Base-by-base conservation (phyloP, 1,284 basidiomycete genomes). In the Apiotrichum sp. region DNA sequence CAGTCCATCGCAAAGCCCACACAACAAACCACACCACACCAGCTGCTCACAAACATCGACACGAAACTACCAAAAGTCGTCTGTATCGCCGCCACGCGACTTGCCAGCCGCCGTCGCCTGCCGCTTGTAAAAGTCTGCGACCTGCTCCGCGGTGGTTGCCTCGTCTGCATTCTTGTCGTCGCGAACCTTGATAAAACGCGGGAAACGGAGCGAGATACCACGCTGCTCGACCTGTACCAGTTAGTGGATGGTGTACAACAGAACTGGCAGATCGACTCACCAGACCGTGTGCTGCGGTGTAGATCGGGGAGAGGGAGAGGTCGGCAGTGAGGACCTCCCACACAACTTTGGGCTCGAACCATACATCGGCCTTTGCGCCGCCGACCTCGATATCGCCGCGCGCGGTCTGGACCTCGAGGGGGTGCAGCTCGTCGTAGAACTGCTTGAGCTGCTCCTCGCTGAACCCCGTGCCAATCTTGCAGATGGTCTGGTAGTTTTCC, bases 321-420 rank as follows among this genome's bases (percentile, higher is more conserved):
- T 99, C 96, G 5, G 96, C 96, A 0, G 95, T 90, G 66, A 98
- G 82, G 35, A 99, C 93, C 78, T 99, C 96, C 93, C 95, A 98
- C 1, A 99, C 91, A 16, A 96, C 78, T 77, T 88, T 88, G 29
- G 92, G 92, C 71, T 96, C 91, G 73, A 97, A 91, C 90, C 89
- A 96, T 22, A 93, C 80, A 67, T 96, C 92, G 5, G 93, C 90
- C 74, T 93, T 95, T 46, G 91, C 90, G 4, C 87, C 87, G 39
- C 92, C 95, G 41, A 87, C 76, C 73, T 93, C 91, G 66, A 90
- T 78, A 72, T 89, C 84, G 41, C 87, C 84, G 65, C 93, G 80
- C 39, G 56, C 51, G 3, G 50, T 47, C 14, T 36, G 33, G 41
- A 81, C 73, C 73, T 95, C 90, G 39, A 93, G 80, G 4, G 86